phyloP scores from a whole-genome alignment of 1,284 basidiomycete species.

The Schizophyllum commune region DNA sequence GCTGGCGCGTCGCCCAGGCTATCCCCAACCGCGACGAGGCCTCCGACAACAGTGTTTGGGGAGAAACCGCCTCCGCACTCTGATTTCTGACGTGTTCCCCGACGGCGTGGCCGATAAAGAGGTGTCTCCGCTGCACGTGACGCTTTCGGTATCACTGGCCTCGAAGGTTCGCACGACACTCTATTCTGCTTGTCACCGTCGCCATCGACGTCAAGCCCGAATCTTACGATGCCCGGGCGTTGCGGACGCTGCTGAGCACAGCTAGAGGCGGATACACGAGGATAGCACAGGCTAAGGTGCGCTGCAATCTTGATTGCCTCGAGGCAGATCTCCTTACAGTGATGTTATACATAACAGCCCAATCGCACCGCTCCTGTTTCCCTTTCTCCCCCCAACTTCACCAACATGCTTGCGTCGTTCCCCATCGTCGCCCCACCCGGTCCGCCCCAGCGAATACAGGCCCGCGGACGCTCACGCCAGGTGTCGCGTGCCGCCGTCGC shows the following conservation, averaged over 20 bases:
- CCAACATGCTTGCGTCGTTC: neutral
- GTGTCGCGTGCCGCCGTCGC: constrained; percentile 41
- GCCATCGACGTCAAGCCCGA: neutral
- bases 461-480: constrained; percentile 40
- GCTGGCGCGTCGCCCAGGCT: neutral
- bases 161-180: neutral
- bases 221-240: neutral
- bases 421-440: neutral
- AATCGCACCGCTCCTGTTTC: neutral
- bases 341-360: neutral
- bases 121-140: neutral
- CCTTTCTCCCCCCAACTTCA: neutral
- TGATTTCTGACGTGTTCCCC: neutral
- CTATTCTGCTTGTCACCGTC: neutral
- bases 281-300: neutral
- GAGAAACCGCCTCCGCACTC: neutral
- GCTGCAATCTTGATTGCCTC: neutral
- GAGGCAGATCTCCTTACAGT: neutral
- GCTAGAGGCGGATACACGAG: neutral
- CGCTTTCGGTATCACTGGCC: neutral
- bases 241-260: neutral
- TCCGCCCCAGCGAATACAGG: constrained; percentile 9
- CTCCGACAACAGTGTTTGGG: neutral
- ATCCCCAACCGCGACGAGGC: neutral
- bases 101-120: neutral